phyloP scores from a whole-genome alignment of 1,284 basidiomycete species.

The Coniophora puteana region DNA sequence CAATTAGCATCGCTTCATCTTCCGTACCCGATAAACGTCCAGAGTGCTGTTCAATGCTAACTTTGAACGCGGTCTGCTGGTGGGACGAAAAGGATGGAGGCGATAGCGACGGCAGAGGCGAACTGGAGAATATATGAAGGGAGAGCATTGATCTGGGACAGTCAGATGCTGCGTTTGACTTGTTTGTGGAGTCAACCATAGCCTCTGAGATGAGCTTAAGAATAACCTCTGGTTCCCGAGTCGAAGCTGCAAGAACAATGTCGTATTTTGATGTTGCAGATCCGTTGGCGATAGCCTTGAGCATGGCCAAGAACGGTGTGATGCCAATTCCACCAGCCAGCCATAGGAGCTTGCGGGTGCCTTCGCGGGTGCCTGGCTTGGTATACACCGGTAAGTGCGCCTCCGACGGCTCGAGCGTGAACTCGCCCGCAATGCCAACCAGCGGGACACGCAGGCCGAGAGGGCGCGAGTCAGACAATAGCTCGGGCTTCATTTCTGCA shows the following conservation, averaged over 20 bases:
- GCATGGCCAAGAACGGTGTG: slow-evolving; percentile 28
- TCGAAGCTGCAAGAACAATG: slow-evolving; percentile 20
- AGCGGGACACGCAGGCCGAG: slow-evolving; percentile 28
- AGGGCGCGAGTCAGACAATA: slow-evolving; percentile 34
- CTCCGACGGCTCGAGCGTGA: slow-evolving; percentile 22
- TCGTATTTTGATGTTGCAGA: slow-evolving; percentile 8
- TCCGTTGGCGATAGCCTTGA: slow-evolving; percentile 2
- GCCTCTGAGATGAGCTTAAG: slow-evolving; percentile 14
- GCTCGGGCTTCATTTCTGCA: slow-evolving; percentile 31
- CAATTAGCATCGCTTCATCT: slow-evolving; percentile 2
- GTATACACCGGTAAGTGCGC: neutral
- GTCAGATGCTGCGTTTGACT: slow-evolving; percentile 8
- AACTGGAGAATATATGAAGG: slow-evolving; percentile 21
- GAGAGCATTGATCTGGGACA: neutral
- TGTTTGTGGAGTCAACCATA: neutral
- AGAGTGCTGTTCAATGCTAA: slow-evolving; percentile 13
- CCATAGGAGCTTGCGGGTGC: slow-evolving; percentile 21
- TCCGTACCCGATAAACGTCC: slow-evolving; percentile 15
- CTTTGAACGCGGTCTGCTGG: slow-evolving; percentile 1
- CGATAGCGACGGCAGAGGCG: neutral
- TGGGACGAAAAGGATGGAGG: neutral
- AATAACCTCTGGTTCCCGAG: slow-evolving; percentile 21
- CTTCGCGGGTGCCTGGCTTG: slow-evolving; percentile 19
- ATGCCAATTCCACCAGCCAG: slow-evolving; percentile 24
- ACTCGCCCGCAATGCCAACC: slow-evolving; percentile 36